Conservation (phyloP, 2,329 filamentous ascomycete species). For the Capronia americana region DNA sequence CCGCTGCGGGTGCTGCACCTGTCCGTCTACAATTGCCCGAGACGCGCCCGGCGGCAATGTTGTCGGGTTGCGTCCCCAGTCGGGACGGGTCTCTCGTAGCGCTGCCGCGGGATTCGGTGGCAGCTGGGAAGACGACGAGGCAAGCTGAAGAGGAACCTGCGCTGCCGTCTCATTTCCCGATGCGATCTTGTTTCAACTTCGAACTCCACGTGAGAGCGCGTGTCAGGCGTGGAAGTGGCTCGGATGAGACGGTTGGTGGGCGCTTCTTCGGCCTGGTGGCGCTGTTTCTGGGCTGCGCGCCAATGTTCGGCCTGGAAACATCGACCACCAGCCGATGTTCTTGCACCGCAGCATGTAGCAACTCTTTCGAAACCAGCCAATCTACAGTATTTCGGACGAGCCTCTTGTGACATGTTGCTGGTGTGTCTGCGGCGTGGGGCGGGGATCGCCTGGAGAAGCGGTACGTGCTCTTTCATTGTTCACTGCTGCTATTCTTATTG, state of each 20-base stretch:
- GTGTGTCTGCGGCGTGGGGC: conserved; percentile 28
- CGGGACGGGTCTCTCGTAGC: conserved; percentile 12
- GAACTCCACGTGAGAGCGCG: conserved; percentile 33
- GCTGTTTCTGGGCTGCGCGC: conserved; percentile 37
- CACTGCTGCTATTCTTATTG: conserved; percentile 33
- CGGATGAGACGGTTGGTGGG: conserved; percentile 36
- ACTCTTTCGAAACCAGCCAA: conserved; percentile 30
- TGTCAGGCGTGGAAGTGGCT: conserved; percentile 33
- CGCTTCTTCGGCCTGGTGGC: conserved; percentile 38
- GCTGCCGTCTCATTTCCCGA: conserved; percentile 19
- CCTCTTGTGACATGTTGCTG: conserved; percentile 31
- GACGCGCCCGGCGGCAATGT: conserved; percentile 14
- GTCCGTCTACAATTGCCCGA: not conserved
- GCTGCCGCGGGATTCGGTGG: conserved; percentile 14
- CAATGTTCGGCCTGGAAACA: conserved; percentile 30
- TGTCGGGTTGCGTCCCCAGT: conserved; percentile 21
- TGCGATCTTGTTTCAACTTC: conserved; percentile 28
- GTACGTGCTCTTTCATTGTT: conserved; percentile 31
- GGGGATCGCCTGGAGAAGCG: conserved; percentile 30
- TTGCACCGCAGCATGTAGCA: conserved; percentile 28
- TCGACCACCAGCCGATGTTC: conserved; percentile 34
- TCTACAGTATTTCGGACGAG: conserved; percentile 20
- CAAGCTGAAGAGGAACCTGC: conserved; percentile 25
- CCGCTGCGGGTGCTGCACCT: conserved; percentile 12
- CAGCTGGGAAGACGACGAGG: conserved; percentile 31